Base-by-base conservation (phyloP, 495 filamentous ascomycete species). In the Xylaria castorea region DNA sequence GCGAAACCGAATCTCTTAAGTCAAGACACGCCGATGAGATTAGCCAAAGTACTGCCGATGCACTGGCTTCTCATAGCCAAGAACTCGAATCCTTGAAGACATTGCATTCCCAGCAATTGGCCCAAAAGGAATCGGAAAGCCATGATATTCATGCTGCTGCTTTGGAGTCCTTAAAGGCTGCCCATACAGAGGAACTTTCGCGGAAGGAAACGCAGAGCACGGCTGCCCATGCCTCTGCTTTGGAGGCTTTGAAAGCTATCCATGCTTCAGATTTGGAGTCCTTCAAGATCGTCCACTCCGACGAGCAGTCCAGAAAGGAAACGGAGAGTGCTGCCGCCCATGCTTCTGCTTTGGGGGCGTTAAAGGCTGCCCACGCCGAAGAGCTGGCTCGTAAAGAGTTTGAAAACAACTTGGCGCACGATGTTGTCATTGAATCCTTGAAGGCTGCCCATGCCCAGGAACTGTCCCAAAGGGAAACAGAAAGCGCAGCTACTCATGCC, bases 1-100 rank as follows among this genome's bases (percentile, higher is more conserved):
- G 64, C 36, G 81, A 85, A 53, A 74, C 86, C 25, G 80, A 85
- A 46, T 36, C 80, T 3, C 70, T 87, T 25, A 85, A 84, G 74
- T 80, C 78, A 32, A 81, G 76, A 46, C 83, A 87, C 65, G 79
- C 82, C 18, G 76, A 77, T 22, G 79, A 86, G 40, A 71, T 85
- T 14, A 77, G 79, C 32, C 79, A 75, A 40, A 66, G 84, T 22
- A 20, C 70, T 73, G 70, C 71, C 25, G 72, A 80, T 64, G 76
- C 80, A 57, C 77, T 78, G 40, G 68, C 64, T 36, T 69, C 71
- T 32, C 73, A 85, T 55, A 75, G 75, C 4, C 77, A 79, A 71
- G 80, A 85, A 44, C 77, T 85, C 20, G 82, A 85, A 58, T 70
- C 68, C 5, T 77, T 86, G 7, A 78, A 83, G 74, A 73, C 79